Base-by-base conservation (phyloP, 148 eudicot genomes). In the Dianthus caryophyllus region DNA sequence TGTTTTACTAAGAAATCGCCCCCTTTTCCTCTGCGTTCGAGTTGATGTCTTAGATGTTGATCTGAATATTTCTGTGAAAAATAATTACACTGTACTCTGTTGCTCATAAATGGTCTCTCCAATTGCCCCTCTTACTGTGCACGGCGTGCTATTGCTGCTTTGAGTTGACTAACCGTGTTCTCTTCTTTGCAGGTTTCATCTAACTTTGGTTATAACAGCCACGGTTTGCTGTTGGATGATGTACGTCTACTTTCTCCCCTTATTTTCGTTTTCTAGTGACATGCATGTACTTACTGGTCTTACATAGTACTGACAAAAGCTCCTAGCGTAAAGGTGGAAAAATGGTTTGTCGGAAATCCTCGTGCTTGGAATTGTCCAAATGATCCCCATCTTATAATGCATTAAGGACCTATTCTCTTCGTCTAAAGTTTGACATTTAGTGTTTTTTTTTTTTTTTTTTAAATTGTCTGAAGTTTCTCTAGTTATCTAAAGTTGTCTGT, bases 151-250 rank as follows among this genome's bases (percentile, higher is more conserved):
- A 4, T 51, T 29, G 18, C 33, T 25, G 29, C 10, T 56, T 22
- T 27, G 36, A 56, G 9, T 6, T 71, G 67, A 64, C 53, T 58
- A 6, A 65, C 29, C 33, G 31, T 12, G 14, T 39, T 48, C 68
- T 56, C 31, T 46, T 1, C 65, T 71, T 56, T 85, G 83, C 90
- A 92, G 97, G 90, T 72, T 92, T 61, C 97, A 89, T 69, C 57
- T 86, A 38, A 92, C 97, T 48, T 77, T 87, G 83, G 71, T 92
- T 55, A 70, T 82, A 51, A 89, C 97, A 30, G 97, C 97, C 9
- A 84, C 86, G 47, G 92, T 87, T 31, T 92, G 96, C 77, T 88
- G 96, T 65, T 92, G 97, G 96, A 85, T 92, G 97, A 92, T 92
- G 97, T 92, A 84, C 88, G 97, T 82, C 25, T 57, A 6, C 26